phyloP scores from a whole-genome alignment of 345 rosid species.

The Gossypium raimondii region DNA sequence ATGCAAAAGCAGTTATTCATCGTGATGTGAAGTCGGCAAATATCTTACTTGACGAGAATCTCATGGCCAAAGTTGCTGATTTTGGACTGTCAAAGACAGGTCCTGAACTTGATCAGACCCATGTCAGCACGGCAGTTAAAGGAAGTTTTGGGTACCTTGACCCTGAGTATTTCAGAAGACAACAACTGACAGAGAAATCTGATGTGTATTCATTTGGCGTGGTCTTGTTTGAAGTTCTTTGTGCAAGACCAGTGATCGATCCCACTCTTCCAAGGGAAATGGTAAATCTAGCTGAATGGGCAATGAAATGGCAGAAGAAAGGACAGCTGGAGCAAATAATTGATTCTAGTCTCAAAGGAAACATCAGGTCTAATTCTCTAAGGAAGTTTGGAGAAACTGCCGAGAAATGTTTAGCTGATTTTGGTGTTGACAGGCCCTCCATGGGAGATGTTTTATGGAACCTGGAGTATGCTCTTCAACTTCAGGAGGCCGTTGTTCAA shows the following conservation, averaged over 20 bases:
- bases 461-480: conserved; percentile 81
- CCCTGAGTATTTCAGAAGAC: conserved; percentile 87
- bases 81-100: conserved; percentile 91
- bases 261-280: conserved; percentile 80
- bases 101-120: conserved; percentile 92
- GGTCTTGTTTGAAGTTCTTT: conserved; percentile 85
- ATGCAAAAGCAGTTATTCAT: conserved; percentile 68
- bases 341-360: conserved; percentile 54
- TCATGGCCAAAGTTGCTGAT: conserved; percentile 77
- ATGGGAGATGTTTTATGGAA: conserved; percentile 95
- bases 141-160: conserved; percentile 93
- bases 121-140: conserved; percentile 93
- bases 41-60: conserved; percentile 64
- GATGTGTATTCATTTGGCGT: conserved; percentile 93
- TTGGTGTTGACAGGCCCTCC: conserved; percentile 75
- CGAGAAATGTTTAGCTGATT: conserved; percentile 85
- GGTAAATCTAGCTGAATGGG: conserved; percentile 96
- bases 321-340: conserved; percentile 80
- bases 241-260: conserved; percentile 90
- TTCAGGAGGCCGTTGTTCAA: conserved; percentile 55
- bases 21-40: conserved; percentile 79
- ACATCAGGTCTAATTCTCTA: conserved; percentile 64
- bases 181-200: conserved; percentile 85
- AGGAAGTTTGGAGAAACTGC: conserved; percentile 82
- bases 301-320: conserved; percentile 83